These are phyloP conservation scores for Tritrichomonas musculus DNA, from an alignment of 208 protist genomes.

Conservation along the genomic window DNA sequence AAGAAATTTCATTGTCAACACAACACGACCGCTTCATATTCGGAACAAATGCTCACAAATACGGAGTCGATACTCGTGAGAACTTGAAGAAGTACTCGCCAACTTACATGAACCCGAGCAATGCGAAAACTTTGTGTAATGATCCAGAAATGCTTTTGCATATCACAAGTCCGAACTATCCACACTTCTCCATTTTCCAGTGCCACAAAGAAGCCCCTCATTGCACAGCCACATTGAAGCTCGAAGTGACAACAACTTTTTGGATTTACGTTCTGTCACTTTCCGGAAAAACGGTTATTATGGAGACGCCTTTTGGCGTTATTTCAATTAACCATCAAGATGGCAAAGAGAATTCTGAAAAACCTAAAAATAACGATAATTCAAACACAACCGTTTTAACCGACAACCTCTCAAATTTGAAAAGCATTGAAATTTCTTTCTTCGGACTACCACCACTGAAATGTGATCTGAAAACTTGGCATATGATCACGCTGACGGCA, in stretches of 20 bases:
- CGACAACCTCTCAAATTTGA: too few relatives aligned
- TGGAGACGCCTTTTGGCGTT: background rate
- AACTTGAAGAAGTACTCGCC: background rate
- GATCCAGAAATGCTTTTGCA: background rate
- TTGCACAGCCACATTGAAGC: background rate
- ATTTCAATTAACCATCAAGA: background rate
- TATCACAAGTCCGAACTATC: background rate
- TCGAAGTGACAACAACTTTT: background rate
- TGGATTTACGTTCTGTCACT: background rate
- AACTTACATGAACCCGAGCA: background rate
- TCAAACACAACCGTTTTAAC: background rate
- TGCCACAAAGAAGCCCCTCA: background rate
- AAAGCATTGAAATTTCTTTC: background rate
- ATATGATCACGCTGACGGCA: background rate
- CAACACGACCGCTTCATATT: background rate
- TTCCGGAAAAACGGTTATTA: background rate
- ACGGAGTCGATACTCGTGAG: background rate
- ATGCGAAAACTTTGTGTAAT: background rate
- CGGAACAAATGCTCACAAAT: background rate
- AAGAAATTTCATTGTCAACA: background rate
- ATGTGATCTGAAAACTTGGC: background rate
- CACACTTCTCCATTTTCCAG: background rate
- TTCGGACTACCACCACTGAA: background rate
- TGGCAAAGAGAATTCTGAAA: too few relatives aligned
- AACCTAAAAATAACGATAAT: too few relatives aligned